phyloP scores from a whole-genome alignment of 108 stramenopile species.

The Stephanodiscus minutulus region DNA sequence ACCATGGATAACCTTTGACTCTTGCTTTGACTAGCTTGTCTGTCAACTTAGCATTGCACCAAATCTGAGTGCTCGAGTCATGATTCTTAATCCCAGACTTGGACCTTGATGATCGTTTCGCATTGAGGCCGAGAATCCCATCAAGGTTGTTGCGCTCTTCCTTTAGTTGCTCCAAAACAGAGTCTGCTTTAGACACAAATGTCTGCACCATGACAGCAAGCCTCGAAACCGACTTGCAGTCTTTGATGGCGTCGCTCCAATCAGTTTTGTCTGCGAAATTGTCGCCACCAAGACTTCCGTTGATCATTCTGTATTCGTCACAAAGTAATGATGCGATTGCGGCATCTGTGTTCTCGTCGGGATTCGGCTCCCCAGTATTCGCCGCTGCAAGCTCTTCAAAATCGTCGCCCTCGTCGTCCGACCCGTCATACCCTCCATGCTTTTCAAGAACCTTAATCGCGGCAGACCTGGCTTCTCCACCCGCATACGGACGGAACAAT shows the following conservation, averaged over 20 bases:
- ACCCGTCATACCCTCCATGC: slow-evolving; percentile 68
- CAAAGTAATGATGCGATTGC: slow-evolving; percentile 61
- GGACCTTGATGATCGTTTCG: slow-evolving; percentile 35
- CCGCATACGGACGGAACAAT: slow-evolving; percentile 64
- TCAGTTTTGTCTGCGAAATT: slow-evolving; percentile 71
- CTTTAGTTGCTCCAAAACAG: slow-evolving; percentile 58
- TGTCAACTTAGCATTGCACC: slow-evolving; percentile 68
- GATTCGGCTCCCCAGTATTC: slow-evolving; percentile 30
- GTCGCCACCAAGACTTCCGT: slow-evolving; percentile 69
- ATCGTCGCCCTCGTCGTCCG: slow-evolving; percentile 64
- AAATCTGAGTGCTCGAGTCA: slow-evolving; percentile 61
- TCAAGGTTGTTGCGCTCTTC: slow-evolving; percentile 56
- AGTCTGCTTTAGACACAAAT: slow-evolving; percentile 53
- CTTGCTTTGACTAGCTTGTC: slow-evolving; percentile 77
- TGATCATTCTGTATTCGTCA: slow-evolving; percentile 71
- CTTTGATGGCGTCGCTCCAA: slow-evolving; percentile 78
- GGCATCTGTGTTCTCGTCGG: slow-evolving; percentile 34
- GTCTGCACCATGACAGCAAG: slow-evolving; percentile 58
- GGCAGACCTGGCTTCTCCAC: slow-evolving; percentile 62
- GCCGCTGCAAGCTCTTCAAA: slow-evolving; percentile 53
- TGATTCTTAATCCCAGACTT: slow-evolving; percentile 34
- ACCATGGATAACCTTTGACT: slow-evolving; percentile 76
- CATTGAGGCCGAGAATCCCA: slow-evolving; percentile 37
- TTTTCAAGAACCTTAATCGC: slow-evolving; percentile 68
- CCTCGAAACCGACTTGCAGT: slow-evolving; percentile 71